These are phyloP conservation scores for Candida caryicola DNA, from an alignment of 805 yeast genomes.

Conservation along the genomic window DNA sequence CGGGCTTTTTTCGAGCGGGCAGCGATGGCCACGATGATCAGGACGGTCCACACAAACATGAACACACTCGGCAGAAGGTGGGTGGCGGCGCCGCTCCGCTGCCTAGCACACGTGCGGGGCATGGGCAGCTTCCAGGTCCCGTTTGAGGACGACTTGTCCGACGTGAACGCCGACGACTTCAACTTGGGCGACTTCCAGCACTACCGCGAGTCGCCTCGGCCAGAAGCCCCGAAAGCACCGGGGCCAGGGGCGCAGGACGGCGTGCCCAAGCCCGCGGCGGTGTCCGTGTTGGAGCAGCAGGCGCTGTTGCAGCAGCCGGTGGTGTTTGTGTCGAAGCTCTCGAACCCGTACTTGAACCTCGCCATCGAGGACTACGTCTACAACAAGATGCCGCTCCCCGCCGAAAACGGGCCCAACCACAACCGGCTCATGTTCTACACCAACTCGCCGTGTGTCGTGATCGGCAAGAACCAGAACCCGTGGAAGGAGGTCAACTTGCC, in stretches of 20 bases:
- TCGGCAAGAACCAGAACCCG: slow-evolving; percentile 95
- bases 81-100: no score
- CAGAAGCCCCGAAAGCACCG: background rate
- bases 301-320: slow-evolving; percentile 38
- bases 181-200: slow-evolving; percentile 38
- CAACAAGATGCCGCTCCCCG: slow-evolving; percentile 50
- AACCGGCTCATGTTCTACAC: slow-evolving; percentile 68
- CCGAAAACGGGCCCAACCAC: slow-evolving; percentile 19
- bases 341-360: slow-evolving; percentile 70
- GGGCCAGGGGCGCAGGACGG: no score
- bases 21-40: no score
- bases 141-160: slow-evolving; percentile 37
- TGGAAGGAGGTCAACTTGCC: slow-evolving; percentile 80
- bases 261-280: no score
- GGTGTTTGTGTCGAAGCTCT: slow-evolving; percentile 54
- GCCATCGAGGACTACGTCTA: slow-evolving; percentile 82
- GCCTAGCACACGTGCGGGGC: no score
- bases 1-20: background rate
- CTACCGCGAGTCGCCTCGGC: slow-evolving; percentile 31
- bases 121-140: slow-evolving; percentile 27
- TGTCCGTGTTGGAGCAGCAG: slow-evolving; percentile 6
- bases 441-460: slow-evolving; percentile 82
- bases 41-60: no score
- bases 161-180: slow-evolving; percentile 33
- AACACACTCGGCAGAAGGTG: no score